Percentiles rank a stretch among this genome's conserved stretches.
Evolutionary conservation across 106 monocot genomes (phyloP).

Genomic region (Acorus calamus): DNA sequence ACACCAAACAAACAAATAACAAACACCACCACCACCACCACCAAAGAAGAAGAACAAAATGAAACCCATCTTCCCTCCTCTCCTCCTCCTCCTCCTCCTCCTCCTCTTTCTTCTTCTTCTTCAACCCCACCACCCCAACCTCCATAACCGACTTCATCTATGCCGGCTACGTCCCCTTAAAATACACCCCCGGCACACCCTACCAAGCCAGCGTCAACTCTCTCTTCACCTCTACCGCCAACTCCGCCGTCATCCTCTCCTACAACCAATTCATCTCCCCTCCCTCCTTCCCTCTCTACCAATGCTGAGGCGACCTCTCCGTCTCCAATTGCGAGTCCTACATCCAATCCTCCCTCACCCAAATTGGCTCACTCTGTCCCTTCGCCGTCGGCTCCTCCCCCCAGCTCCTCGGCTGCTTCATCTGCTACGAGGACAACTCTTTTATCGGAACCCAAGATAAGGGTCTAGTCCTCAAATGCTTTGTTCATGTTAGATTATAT

Average conservation of each 20-base stretch:
- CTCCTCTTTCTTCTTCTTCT: background rate
- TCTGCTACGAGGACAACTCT: conserved; percentile 63
- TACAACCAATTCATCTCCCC: conserved; percentile 70
- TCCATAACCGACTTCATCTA: conserved; percentile 35
- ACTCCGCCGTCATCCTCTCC: conserved; percentile 36
- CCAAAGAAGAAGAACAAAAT: too few relatives aligned
- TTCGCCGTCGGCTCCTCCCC: conserved; percentile 40
- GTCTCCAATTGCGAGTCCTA: conserved; percentile 45
- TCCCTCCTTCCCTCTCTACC: conserved; percentile 53
- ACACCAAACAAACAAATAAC: too few relatives aligned
- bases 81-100: conserved; percentile 12
- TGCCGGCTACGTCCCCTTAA: conserved; percentile 61
- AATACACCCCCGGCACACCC: conserved; percentile 34
- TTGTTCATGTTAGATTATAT: too few relatives aligned
- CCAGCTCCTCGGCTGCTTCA: conserved; percentile 67
- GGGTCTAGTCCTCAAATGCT: conserved; percentile 55
- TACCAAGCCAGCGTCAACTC: conserved; percentile 58
- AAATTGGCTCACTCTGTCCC: conserved; percentile 47
- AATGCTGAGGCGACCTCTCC: conserved; percentile 78
- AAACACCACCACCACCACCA: too few relatives aligned
- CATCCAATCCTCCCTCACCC: conserved; percentile 42
- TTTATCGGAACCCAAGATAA: conserved; percentile 61
- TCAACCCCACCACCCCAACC: too few relatives aligned
- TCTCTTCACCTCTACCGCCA: conserved; percentile 57
- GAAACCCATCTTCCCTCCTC: too few relatives aligned